phyloP scores from a whole-genome alignment of 176 grass and related monocot genomes.

The Coix lacrymajobi region DNA sequence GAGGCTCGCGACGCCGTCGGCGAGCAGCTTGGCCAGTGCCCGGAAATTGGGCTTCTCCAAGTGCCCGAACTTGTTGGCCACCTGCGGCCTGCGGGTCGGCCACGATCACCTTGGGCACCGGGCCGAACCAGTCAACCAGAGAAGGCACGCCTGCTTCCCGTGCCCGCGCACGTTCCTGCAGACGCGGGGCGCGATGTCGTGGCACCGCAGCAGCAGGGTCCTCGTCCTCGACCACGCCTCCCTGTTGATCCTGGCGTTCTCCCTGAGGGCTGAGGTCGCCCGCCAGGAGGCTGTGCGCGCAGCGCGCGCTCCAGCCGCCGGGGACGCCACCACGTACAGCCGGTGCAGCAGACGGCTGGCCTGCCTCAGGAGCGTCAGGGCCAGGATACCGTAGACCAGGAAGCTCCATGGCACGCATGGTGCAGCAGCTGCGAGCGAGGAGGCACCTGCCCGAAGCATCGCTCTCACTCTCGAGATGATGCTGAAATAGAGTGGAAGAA shows the following conservation, averaged over 20 bases:
- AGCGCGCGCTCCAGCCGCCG: constrained; percentile 29
- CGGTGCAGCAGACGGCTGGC: constrained; percentile 1
- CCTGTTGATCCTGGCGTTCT: constrained; percentile 15
- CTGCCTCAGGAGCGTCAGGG: constrained; percentile 4
- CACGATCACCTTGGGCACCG: constrained; percentile 18
- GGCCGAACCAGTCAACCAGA: constrained; percentile 44
- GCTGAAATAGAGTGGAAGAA: not conserved
- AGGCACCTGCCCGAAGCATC: not conserved
- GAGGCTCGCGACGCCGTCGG: not conserved
- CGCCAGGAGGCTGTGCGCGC: constrained; percentile 12
- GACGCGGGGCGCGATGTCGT: constrained; percentile 31
- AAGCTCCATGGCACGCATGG: not conserved
- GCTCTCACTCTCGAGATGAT: not conserved
- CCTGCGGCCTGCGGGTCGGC: constrained; percentile 21
- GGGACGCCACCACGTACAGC: constrained; percentile 28
- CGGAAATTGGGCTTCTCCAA: constrained; percentile 18
- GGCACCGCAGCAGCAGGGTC: constrained; percentile 19
- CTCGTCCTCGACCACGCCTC: constrained; percentile 13
- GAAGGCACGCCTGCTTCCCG: constrained; percentile 20
- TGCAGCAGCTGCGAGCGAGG: not conserved
- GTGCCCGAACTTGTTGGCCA: constrained; percentile 30
- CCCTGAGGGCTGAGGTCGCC: constrained; percentile 20
- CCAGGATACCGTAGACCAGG: not conserved
- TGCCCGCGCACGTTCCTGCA: constrained; percentile 12
- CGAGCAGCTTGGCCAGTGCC: not conserved